Base-by-base conservation (phyloP, 2,329 filamentous ascomycete species). In the Phialophora expanda region DNA sequence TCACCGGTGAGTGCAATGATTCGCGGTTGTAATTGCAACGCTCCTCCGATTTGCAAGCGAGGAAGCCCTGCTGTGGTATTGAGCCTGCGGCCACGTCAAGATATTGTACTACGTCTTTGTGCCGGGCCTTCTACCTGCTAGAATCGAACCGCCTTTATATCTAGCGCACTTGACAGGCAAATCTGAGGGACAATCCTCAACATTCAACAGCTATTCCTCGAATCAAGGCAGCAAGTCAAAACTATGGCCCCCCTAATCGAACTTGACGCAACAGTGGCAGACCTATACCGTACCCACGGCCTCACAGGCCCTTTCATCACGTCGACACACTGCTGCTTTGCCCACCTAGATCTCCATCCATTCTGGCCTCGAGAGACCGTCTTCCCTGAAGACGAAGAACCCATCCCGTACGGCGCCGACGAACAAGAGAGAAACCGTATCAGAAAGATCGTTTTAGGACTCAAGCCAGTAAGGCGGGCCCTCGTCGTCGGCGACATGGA, bases 241-340 rank as follows among this genome's bases (percentile, higher is more conserved):
- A 22, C 14, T 17, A 26, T 61, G 44, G 22, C 41, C 26, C 57
- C 41, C 20, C 17, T 46, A 34, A 48, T 48, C 26, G 56, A 22
- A 50, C 26, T 28, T 5, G 56, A 60, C 17, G 12, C 56, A 11
- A 32, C 48, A 24, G 56, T 44, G 44, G 56, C 56, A 20, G 56
- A 22, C 41, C 32, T 51, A 11, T 51, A 51, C 48, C 48, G 24
- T 22, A 28, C 20, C 11, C 48, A 51, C 24, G 48, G 48, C 22
- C 3, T 51, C 48, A 51, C 20, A 26, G 48, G 48, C 0, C 48
- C 48, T 22, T 51, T 51, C 48, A 51, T 51, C 48, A 51, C 22
- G 14, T 51, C 48, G 9, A 28, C 48, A 17, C 24, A 51, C 14
- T 51, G 48, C 48, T 51, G 17, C 12, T 51, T 51, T 14, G 48